Evolutionary conservation across 2,329 filamentous ascomycete species (phyloP), one percentile per base, ranked within the genome.

Genomic region (Fusarium sp.): DNA sequence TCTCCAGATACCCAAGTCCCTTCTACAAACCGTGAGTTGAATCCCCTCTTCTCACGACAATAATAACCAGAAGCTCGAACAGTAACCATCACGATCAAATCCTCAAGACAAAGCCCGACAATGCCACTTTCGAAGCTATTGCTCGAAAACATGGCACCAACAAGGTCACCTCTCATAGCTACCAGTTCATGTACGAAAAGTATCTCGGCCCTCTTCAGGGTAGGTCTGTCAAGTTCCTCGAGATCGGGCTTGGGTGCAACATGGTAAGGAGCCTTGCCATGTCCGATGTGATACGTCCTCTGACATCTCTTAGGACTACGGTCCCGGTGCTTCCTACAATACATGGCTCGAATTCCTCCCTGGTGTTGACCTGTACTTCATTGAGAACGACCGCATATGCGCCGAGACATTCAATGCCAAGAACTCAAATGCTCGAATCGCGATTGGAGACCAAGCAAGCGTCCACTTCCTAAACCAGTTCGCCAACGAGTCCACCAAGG

Each of bases 281-380:
- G 1, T 27, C n/a, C 18, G 9, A 8, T 31, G 10, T 2, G 7
- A 4, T n/a, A 5, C 23, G 34, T 29, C 4, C 8, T 27, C 50
- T 23, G 36, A 38, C 16, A 16, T 4, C n/a, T 25, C 31, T 8
- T 16, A 77, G 78, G 58, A 60, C 4, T 79, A 80, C 29, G 79
- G 79, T 6, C 79, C 79, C 0, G 80, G 79, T 3, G 76, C 77
- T 11, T 79, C 77, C 5, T 82, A 81, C 62, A 75, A 79, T 66
- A 80, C 79, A 14, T 82, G 79, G 79, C 75, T 79, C 3, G 79
- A 81, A 31, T 81, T 78, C 60, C 78, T 82, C 36, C 73, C 79
- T 1, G 57, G 77, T 14, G 73, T 82, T 8, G 77, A 82, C 27
- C 73, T 83, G 16, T 81, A 81, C 66, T 81, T 79, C 62, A 81